A percentile compares a stretch with the other conserved stretches of the same genome.
Evolutionary conservation across 129 eudicot genomes (phyloP).

Genomic region (Scalesia atractyloides): DNA sequence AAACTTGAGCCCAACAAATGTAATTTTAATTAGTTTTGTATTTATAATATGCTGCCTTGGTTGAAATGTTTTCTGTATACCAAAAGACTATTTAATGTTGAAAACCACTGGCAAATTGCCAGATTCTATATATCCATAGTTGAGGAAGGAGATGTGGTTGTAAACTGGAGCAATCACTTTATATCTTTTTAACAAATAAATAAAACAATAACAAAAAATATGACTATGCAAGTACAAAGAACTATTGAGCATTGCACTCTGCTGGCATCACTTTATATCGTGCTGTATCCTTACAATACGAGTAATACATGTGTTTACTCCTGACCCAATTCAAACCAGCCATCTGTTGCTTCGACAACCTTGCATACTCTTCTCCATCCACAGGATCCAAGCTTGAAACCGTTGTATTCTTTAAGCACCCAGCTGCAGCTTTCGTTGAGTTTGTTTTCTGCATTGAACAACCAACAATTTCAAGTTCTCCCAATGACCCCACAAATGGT

Average conservation of each 20-base stretch:
- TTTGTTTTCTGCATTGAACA: conserved; percentile 48
- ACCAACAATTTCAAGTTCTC: conserved; percentile 62
- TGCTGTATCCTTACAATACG: conserved; percentile 74
- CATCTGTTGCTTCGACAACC: conserved; percentile 61
- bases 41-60: too few species aligned
- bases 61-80: too few species aligned
- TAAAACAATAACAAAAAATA: background rate
- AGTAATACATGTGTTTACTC: conserved; percentile 73
- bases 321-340: conserved; percentile 74
- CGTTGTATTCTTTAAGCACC: conserved; percentile 44
- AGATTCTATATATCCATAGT: too few species aligned
- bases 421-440: background rate
- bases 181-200: background rate
- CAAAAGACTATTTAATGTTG: too few species aligned
- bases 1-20: too few species aligned
- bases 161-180: too few species aligned
- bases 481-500: conserved; percentile 64
- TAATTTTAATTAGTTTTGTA: too few species aligned
- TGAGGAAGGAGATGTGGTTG: too few species aligned
- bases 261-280: conserved; percentile 78
- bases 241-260: conserved; percentile 63
- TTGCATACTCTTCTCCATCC: conserved; percentile 70
- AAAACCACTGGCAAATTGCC: too few species aligned
- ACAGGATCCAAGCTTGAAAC: conserved; percentile 77
- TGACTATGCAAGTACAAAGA: conserved; percentile 6